These are phyloP conservation scores for Macrolepiota fuliginosa DNA, from an alignment of 768 basidiomycete genomes.

Conservation along the genomic window DNA sequence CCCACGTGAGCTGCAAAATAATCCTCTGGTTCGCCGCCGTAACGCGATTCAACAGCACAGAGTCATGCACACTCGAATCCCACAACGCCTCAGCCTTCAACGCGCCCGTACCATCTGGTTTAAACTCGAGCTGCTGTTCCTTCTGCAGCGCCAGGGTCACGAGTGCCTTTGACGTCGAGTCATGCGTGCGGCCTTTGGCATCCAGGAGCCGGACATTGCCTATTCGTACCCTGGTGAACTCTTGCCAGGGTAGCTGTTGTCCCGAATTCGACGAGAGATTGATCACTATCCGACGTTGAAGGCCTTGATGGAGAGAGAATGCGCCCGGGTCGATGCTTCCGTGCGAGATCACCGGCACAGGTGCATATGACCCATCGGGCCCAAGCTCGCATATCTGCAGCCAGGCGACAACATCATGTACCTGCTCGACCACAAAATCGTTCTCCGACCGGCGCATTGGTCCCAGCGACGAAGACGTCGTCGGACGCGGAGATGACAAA, in stretches of 20 bases:
- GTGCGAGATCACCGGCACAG: constrained; percentile 79
- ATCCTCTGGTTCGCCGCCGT: constrained; percentile 78
- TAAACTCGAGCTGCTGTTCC: constrained; percentile 73
- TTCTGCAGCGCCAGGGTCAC: constrained; percentile 73
- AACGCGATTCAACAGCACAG: constrained; percentile 79
- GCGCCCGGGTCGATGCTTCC: constrained; percentile 77
- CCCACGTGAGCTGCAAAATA: constrained; percentile 74
- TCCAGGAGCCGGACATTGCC: constrained; percentile 87
- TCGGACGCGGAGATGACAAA: constrained; percentile 30
- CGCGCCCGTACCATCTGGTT: constrained; percentile 77
- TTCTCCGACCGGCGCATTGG: constrained; percentile 91
- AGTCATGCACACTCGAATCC: constrained; percentile 93
- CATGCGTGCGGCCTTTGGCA: constrained; percentile 76
- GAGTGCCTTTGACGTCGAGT: constrained; percentile 68
- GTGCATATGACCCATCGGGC: constrained; percentile 78
- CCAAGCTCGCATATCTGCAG: constrained; percentile 85
- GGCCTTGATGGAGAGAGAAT: constrained; percentile 89
- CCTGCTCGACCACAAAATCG: constrained; percentile 85
- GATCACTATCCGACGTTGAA: constrained; percentile 81
- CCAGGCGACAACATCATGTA: constrained; percentile 89
- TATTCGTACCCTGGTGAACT: constrained; percentile 70
- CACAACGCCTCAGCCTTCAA: constrained; percentile 75
- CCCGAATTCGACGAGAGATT: constrained; percentile 87
- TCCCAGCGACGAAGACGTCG: constrained; percentile 29
- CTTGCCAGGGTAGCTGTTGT: constrained; percentile 83